A percentile compares a stretch with the other conserved stretches of the same genome.
phyloP scores from a whole-genome alignment of 1,139 yeast genomes.

The Candida sanyaensis region DNA sequence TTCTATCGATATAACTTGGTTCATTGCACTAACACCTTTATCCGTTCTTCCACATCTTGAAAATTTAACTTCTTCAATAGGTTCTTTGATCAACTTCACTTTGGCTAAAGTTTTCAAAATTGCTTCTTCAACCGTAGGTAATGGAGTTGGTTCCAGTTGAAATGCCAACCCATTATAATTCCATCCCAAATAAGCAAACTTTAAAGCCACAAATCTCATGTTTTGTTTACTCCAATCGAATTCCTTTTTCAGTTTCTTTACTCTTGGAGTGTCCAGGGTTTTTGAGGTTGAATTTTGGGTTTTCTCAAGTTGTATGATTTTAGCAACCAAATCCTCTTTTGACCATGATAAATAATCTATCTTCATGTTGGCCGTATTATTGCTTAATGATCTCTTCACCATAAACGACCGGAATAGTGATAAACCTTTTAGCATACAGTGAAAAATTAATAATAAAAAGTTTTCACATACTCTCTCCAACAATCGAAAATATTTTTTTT shows the following conservation, averaged over 20 bases:
- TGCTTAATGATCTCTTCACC: slow-evolving; percentile 27
- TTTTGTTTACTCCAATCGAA: slow-evolving; percentile 71
- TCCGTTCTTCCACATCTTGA: slow-evolving; percentile 97
- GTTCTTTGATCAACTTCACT: slow-evolving; percentile 64
- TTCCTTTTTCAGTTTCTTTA: slow-evolving; percentile 36
- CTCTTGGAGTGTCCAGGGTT: slow-evolving; percentile 4
- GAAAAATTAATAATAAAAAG: not conserved
- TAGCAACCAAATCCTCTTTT: slow-evolving; percentile 50
- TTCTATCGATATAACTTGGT: slow-evolving; percentile 82
- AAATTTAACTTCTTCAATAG: slow-evolving; percentile 66
- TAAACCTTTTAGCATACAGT: slow-evolving; percentile 6
- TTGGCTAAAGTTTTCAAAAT: slow-evolving; percentile 70
- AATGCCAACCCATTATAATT: slow-evolving; percentile 86
- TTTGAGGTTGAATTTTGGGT: not conserved
- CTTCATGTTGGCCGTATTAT: not conserved
- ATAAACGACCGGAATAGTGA: slow-evolving; percentile 17
- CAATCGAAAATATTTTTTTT: slow-evolving; percentile 1
- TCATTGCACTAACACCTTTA: slow-evolving; percentile 95
- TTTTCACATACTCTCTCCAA: not conserved
- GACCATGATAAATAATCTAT: slow-evolving; percentile 50
- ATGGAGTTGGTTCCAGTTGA: slow-evolving; percentile 72
- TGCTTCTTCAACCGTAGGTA: slow-evolving; percentile 85
- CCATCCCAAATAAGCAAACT: slow-evolving; percentile 92
- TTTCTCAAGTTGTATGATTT: slow-evolving; percentile 50
- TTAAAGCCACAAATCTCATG: slow-evolving; percentile 74